phyloP scores from a whole-genome alignment of 2,329 filamentous ascomycete species.

The Xylariales sp. region DNA sequence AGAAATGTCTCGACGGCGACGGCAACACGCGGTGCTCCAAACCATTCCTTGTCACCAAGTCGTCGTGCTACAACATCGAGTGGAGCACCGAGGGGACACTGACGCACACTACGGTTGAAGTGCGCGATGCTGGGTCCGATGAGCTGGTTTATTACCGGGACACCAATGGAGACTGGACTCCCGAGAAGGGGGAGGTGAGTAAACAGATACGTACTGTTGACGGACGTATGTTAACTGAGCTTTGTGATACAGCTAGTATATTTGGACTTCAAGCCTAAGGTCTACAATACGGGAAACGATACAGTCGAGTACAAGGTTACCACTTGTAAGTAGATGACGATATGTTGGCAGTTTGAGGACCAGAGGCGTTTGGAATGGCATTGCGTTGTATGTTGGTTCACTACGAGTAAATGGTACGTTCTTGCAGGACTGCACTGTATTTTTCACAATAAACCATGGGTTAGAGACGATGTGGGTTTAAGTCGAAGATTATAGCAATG shows the following conservation, averaged over 20 bases:
- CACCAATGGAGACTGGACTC: conserved; percentile 39
- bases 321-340: conserved; percentile 27
- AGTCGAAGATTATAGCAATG: too few relatives aligned
- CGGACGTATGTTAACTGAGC: too few relatives aligned
- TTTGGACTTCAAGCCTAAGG: conserved; percentile 26
- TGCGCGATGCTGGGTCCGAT: conserved; percentile 30
- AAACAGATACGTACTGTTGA: background rate
- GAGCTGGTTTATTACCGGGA: conserved; percentile 41
- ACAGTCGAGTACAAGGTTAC: conserved; percentile 39
- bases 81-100: conserved; percentile 36
- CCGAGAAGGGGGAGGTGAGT: conserved; percentile 36
- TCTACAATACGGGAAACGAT: conserved; percentile 37
- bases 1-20: conserved; percentile 35
- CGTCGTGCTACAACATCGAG: conserved; percentile 35
- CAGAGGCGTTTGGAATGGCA: background rate
- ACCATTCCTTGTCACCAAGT: conserved; percentile 34
- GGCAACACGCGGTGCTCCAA: conserved; percentile 34
- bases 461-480: too few relatives aligned
- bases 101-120: conserved; percentile 36
- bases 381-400: too few relatives aligned
- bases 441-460: too few relatives aligned
- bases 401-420: too few relatives aligned
- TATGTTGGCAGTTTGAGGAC: background rate
- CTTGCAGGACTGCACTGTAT: too few relatives aligned
- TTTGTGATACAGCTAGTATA: conserved; percentile 1